phyloP scores from a whole-genome alignment of 441 rosid species.

The Caryocar brasiliense region DNA sequence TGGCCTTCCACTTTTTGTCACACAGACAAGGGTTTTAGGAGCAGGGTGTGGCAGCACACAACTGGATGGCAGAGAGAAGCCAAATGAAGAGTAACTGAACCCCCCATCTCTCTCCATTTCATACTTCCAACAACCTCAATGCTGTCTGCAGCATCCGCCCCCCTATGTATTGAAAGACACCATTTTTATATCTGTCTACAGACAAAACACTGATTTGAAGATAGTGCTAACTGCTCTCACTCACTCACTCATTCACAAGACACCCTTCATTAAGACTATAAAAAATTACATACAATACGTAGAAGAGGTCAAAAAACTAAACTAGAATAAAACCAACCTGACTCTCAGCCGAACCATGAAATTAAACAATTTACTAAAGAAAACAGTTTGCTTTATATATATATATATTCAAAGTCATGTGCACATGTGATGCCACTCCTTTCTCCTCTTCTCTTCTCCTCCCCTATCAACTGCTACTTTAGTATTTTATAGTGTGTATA shows the following conservation, averaged over 20 bases:
- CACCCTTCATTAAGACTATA: background rate
- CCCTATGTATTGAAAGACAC: background rate
- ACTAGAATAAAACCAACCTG: conserved; percentile 3
- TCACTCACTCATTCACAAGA: too few relatives aligned
- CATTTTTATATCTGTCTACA: background rate
- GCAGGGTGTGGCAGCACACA: background rate
- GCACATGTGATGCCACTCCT: conserved; percentile 14
- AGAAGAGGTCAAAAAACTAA: background rate
- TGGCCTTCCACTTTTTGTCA: background rate
- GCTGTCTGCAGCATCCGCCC: too few relatives aligned
- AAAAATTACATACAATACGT: background rate
- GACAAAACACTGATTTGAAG: conserved; percentile 7
- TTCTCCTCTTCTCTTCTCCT: conserved; percentile 13
- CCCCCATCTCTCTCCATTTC: too few relatives aligned
- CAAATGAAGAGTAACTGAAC: conserved; percentile 9
- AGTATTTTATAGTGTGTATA: background rate
- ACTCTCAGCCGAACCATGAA: conserved; percentile 6
- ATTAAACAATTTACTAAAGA: conserved; percentile 3
- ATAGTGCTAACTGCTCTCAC: conserved; percentile 9
- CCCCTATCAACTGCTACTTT: background rate
- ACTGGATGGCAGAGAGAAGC: conserved; percentile 5
- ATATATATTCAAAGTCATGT: conserved; percentile 14
- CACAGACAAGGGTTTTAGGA: background rate
- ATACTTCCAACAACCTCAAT: conserved; percentile 5
- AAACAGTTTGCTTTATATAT: background rate